A percentile compares a stretch with the other conserved stretches of the same genome.
Evolutionary conservation across 2,329 filamentous ascomycete species (phyloP).

Genomic region (Ceratocystis smalleyi): DNA sequence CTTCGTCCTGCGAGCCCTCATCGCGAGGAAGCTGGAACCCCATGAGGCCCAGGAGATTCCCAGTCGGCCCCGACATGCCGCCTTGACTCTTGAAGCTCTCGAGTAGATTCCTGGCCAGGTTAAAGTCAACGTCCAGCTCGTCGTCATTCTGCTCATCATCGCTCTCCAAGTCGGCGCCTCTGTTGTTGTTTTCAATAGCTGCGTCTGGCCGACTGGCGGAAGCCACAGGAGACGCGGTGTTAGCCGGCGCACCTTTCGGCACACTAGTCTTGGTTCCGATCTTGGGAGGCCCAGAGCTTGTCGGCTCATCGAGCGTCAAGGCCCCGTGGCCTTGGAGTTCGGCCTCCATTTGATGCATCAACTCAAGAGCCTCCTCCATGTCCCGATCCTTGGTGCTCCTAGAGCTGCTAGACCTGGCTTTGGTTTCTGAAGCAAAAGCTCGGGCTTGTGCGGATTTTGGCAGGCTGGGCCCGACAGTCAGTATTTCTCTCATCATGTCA

Average conservation of each 20-base stretch:
- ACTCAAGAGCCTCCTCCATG: slow-evolving; percentile 45
- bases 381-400: slow-evolving; percentile 28
- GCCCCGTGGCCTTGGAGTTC: slow-evolving; percentile 57
- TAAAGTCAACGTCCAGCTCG: slow-evolving; percentile 66
- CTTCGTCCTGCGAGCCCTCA: slow-evolving; percentile 39
- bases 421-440: background rate
- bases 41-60: slow-evolving; percentile 78
- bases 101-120: slow-evolving; percentile 75
- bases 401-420: slow-evolving; percentile 14
- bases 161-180: slow-evolving; percentile 19
- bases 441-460: background rate
- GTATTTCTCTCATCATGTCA: slow-evolving; percentile 82
- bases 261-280: background rate
- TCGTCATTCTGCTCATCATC: slow-evolving; percentile 37
- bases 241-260: background rate
- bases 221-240: background rate
- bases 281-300: slow-evolving; percentile 19
- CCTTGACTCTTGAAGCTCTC: slow-evolving; percentile 86
- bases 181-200: background rate
- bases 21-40: slow-evolving; percentile 68
- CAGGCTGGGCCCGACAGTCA: slow-evolving; percentile 42
- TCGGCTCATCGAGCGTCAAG: slow-evolving; percentile 36
- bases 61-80: slow-evolving; percentile 69
- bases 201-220: background rate
- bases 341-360: slow-evolving; percentile 54